Evolutionary conservation across 1,284 basidiomycete genomes (phyloP), one percentile per base, ranked within the genome.

Genomic region (Microbotryomycetes sp.): DNA sequence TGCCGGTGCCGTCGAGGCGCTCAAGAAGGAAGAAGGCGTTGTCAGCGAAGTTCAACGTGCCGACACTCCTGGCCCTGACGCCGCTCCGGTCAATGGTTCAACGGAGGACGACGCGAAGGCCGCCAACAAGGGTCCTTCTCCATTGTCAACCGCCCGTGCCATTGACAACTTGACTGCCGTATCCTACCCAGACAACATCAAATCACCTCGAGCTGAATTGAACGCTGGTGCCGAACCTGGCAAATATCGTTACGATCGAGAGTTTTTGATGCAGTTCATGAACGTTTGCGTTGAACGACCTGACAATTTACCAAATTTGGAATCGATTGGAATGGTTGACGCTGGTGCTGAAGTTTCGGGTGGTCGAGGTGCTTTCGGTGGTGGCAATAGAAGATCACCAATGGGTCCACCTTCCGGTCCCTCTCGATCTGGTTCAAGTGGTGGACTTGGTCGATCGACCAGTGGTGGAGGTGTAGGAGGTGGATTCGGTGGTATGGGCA

Each of bases 191-290:
- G 84, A 85, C 61, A 84, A 87, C 50, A 83, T 93, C 75, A 82
- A 82, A 75, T 90, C 92, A 65, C 94, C 93, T 3, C 84, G 83
- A 69, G 78, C 86, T 7, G 89, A 91, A 72, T 85, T 97, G 71
- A 97, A 97, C 77, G 80, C 83, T 62, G 84, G 87, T 63, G 87
- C 87, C 19, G 74, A 77, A 63, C 86, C 87, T 72, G 92, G 93
- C 72, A 94, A 92, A 77, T 97, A 92, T 82, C 86, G 93, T 71
- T 98, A 98, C 77, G 92, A 97, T 77, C 91, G 94, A 54, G 91
- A 94, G 49, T 98, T 98, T 84, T 81, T 98, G 31, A 78, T 99
- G 67, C 96, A 99, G 75, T 99, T 98, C 80, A 96, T 97, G 91
- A 80, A 80, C 46, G 80, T 96, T 60, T 98, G 92, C 81, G 89